Conservation (phyloP, 2,329 filamentous ascomycete species). For the Cercospora berteroae region DNA sequence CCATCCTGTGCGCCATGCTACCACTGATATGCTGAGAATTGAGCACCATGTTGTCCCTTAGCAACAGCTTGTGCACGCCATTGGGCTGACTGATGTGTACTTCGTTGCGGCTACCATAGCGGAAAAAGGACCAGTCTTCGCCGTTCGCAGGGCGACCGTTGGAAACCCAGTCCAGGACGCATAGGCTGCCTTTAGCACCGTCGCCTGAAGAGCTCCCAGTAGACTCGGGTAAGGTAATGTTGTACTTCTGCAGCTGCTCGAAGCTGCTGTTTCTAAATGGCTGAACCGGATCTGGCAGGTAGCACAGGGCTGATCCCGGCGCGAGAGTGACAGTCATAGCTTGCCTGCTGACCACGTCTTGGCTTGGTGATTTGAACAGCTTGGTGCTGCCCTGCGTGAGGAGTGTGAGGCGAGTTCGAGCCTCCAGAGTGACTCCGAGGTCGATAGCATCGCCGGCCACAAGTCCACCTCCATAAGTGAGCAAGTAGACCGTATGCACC, state of each 20-base stretch:
- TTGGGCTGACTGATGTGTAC: constrained; percentile 60
- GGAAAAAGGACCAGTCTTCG: constrained; percentile 80
- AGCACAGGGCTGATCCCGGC: constrained; percentile 54
- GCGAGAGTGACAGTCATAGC: constrained; percentile 50
- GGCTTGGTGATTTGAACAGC: constrained; percentile 76
- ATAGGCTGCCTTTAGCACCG: constrained; percentile 52
- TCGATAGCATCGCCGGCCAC: constrained; percentile 82
- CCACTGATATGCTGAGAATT: constrained; percentile 38
- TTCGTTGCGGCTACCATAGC: constrained; percentile 84
- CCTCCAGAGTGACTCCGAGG: constrained; percentile 65
- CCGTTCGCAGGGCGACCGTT: constrained; percentile 80
- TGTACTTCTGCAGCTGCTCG: constrained; percentile 78
- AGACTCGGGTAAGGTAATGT: constrained; percentile 32
- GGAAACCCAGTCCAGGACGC: constrained; percentile 90
- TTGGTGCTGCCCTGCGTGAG: constrained; percentile 80
- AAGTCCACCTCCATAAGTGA: constrained; percentile 92
- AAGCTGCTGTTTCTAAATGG: constrained; percentile 84
- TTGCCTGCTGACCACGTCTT: constrained; percentile 39
- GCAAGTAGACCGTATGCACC: constrained; percentile 74
- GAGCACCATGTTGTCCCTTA: constrained; percentile 82
- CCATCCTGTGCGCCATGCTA: constrained; percentile 59
- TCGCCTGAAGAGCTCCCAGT: background rate
- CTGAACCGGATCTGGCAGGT: constrained; percentile 87
- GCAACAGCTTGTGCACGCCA: constrained; percentile 58
- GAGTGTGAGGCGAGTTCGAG: constrained; percentile 62